These are phyloP conservation scores for Pharus latifolius DNA, from an alignment of 176 grass and related monocot species.

Conservation along the genomic window DNA sequence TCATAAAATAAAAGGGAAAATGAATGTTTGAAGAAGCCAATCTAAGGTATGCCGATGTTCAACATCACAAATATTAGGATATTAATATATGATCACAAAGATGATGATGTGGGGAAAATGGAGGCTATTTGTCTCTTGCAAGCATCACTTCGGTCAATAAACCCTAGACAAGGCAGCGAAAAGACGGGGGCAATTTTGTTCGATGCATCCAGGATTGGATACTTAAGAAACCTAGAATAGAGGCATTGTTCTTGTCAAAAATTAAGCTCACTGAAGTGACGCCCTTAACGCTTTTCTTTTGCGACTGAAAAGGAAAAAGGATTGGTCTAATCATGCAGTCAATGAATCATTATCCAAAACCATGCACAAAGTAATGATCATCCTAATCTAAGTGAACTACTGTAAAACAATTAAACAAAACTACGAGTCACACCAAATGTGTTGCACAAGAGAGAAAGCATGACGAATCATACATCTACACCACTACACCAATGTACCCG, in stretches of 20 bases:
- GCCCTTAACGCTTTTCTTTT: too few species aligned
- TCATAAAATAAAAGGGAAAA: background rate
- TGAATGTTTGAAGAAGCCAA: background rate
- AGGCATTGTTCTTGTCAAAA: background rate
- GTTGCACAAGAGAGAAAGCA: background rate
- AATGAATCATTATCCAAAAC: background rate
- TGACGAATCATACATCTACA: too few species aligned
- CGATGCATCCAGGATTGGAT: too few species aligned
- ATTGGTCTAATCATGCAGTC: background rate
- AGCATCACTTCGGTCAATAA: background rate
- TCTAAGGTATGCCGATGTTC: background rate
- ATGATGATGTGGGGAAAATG: background rate
- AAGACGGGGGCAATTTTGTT: background rate
- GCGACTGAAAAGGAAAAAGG: background rate
- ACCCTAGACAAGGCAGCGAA: background rate
- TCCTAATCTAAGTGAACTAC: background rate
- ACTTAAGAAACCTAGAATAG: background rate
- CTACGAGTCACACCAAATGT: constrained; percentile 8
- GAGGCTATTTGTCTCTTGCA: background rate
- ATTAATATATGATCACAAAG: background rate
- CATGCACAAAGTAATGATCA: background rate
- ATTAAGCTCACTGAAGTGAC: background rate
- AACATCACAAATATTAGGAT: background rate
- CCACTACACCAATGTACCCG: too few species aligned
- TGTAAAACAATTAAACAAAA: background rate